These are phyloP conservation scores for Keqinozyma sinolaborantium DNA, from an alignment of 1,139 yeast species.

Conservation along the genomic window DNA sequence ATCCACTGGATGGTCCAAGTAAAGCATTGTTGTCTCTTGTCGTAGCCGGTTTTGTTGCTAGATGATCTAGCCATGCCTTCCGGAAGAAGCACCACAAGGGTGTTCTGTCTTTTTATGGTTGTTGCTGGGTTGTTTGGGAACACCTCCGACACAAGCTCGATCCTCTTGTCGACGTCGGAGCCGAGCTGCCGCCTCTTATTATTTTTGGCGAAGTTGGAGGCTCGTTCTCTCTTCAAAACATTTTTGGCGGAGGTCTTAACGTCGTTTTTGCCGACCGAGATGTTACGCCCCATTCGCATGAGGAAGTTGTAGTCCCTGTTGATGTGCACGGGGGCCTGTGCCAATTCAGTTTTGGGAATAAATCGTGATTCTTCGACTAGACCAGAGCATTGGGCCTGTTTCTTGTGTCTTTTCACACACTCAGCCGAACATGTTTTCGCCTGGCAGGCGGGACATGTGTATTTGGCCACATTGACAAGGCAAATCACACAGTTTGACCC, in stretches of 20 bases:
- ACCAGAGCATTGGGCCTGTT: conserved; percentile 64
- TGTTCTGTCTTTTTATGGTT: conserved; percentile 31
- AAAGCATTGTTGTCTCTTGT: conserved; percentile 56
- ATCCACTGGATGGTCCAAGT: conserved; percentile 84
- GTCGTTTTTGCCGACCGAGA: conserved; percentile 52
- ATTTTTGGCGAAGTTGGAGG: conserved; percentile 12
- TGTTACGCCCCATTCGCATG: conserved; percentile 53
- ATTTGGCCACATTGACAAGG: conserved; percentile 44
- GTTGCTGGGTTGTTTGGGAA: conserved; percentile 25
- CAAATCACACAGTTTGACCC: conserved; percentile 49
- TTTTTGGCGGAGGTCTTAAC: conserved; percentile 32
- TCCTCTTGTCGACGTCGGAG: conserved; percentile 22
- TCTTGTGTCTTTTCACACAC: conserved; percentile 73
- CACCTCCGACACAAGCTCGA: conserved; percentile 16
- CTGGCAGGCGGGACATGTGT: conserved; percentile 83
- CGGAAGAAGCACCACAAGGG: conserved; percentile 50
- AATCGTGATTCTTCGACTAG: conserved; percentile 58
- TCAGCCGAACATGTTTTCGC: conserved; percentile 63
- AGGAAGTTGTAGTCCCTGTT: conserved; percentile 86
- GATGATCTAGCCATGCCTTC: conserved; percentile 71
- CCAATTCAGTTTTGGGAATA: conserved; percentile 42
- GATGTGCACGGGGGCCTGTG: conserved; percentile 35
- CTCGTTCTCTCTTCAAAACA: conserved; percentile 29
- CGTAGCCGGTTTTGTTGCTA: conserved; percentile 71
- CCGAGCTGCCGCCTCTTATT: conserved; percentile 23